Evolutionary conservation across 768 basidiomycete genomes (phyloP), one percentile per base, ranked within the genome.

Genomic region (Termitomyces eurrhizus): DNA sequence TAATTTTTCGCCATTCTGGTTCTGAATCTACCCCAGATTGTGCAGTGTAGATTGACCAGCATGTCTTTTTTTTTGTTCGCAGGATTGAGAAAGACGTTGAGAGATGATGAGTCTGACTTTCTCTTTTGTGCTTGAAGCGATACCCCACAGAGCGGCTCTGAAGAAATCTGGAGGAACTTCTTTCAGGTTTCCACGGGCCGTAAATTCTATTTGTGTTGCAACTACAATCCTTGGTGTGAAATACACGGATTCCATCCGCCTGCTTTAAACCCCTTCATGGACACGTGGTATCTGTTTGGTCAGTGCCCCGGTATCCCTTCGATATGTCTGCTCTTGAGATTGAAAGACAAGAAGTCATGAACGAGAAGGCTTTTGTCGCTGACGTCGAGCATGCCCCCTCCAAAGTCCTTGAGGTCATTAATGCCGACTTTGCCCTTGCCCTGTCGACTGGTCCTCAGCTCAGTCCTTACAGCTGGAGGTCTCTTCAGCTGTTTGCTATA

Each of bases 351-450:
- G 46, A 56, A 41, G 46, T 60, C 7, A 59, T 63, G 35, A 64
- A 65, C 35, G 65, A 68, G 35, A 51, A 48, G 57, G 46, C 16
- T 21, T 36, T 46, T 4, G 32, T 32, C 36, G 49, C 60, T 35
- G 59, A 48, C 1, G 21, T 26, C 36, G 18, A n/a, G n/a, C 52
- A 54, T 54, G 39, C 29, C 11, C 29, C 53, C 29, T 56, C 66
- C 33, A 68, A 68, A 63, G 62, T 68, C 35, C 65, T 73, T 21
- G 68, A 72, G 55, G 70, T 69, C 35, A 18, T 57, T 12, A 81
- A 81, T 64, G 73, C 76, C 33, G 78, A 80, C 56, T 75, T 75
- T 59, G 79, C 80, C 7, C 65, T 78, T 50, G 79, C 79, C n/a
- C 63, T 80, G 33, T 74, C 78, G 32, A 76, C 74, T 26, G 76